These are phyloP conservation scores for Aspergillus sojae DNA, from an alignment of 2,329 filamentous ascomycete genomes.

Conservation along the genomic window DNA sequence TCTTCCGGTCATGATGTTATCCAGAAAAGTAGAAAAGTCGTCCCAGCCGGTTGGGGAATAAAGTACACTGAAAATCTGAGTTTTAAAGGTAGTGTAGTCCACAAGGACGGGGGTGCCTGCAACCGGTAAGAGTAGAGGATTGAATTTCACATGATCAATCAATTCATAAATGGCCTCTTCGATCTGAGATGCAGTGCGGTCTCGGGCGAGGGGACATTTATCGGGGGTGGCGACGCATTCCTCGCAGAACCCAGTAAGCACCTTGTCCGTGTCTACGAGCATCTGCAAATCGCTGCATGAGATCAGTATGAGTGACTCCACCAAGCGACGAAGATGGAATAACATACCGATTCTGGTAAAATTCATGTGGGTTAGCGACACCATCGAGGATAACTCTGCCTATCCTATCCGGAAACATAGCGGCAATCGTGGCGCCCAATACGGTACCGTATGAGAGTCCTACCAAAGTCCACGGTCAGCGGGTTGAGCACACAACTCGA, in stretches of 20 bases:
- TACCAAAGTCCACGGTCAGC: not conserved
- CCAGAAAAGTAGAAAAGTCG: not conserved
- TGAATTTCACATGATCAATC: not conserved
- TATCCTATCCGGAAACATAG: slow-evolving; percentile 20
- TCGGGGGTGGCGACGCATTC: not conserved
- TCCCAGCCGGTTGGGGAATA: not conserved
- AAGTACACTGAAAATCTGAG: not conserved
- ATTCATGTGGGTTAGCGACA: slow-evolving; percentile 19
- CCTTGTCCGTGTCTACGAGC: slow-evolving; percentile 2
- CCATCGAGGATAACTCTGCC: slow-evolving; percentile 18
- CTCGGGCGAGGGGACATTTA: not conserved
- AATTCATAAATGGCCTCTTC: not conserved
- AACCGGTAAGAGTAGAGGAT: not conserved
- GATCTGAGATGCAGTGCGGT: not conserved
- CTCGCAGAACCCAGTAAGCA: not conserved
- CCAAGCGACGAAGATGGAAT: no score
- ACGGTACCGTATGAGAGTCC: slow-evolving; percentile 19
- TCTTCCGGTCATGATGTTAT: not conserved
- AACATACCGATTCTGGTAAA: slow-evolving; percentile 2
- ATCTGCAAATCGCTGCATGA: not conserved
- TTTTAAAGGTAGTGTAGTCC: not conserved
- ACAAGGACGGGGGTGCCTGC: not conserved
- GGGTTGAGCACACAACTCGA: not conserved
- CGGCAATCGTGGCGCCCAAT: slow-evolving; percentile 15
- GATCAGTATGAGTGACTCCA: no score